Evolutionary conservation across 2,329 filamentous ascomycete species (phyloP), one percentile per base, ranked within the genome.

Genomic region (Fusarium beomiforme): DNA sequence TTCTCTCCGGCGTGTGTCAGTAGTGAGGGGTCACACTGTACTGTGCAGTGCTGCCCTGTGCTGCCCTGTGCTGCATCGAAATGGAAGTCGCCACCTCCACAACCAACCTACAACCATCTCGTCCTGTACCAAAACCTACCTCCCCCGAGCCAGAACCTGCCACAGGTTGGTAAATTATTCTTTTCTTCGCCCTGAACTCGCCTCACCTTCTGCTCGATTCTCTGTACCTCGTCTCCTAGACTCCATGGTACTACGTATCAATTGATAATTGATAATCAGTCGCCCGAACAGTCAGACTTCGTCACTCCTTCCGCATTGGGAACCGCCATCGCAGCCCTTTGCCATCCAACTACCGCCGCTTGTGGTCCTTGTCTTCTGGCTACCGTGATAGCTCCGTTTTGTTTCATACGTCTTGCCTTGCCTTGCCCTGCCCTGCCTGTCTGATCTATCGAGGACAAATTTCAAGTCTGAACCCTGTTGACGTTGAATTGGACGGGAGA

Each of bases 71-170:
- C 62, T 57, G 31, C 33, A 51, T 51, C 47, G 17, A 51, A 39
- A 51, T 34, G n/a, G n/a, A n/a, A n/a, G n/a, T 76, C 63, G 74
- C 75, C 75, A 76, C 75, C 72, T 77, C 70, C 72, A 72, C 73
- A 46, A 65, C 44, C 53, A 58, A 34, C 49, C 49, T 53, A 44
- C 39, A 26, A 47, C 29, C 53, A 43, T 44, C 39, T 42, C 21
- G 37, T 44, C 26, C 39, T 59, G 34, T 44, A 47, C 56, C 37
- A 46, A 36, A 50, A 43, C 46, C 56, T 37, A 43, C 46, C 56
- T 37, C 42, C 34, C 31, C 59, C 61, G 60, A 58, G 53, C 59
- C 66, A 49, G 50, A 59, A 65, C 43, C 56, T 68, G 43, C 46
- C 46, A 47, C 55, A 24, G 49, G 53, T 50, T 54, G 44, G 56